Base-by-base conservation (phyloP, 805 yeast species). In the Brettanomyces bruxellensis region DNA sequence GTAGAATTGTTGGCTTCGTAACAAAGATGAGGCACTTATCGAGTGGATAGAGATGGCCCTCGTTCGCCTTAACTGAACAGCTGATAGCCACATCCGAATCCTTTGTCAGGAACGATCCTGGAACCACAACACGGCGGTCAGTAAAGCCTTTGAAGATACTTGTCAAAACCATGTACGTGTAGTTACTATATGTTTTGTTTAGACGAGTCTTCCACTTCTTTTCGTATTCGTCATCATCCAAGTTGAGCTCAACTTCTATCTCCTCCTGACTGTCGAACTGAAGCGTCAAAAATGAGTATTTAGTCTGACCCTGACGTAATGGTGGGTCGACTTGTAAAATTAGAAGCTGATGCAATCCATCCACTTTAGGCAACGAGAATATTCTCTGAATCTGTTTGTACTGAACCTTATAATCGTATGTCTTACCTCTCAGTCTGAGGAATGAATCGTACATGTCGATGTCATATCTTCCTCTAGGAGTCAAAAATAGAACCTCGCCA, bases 401-500 rank as follows among this genome's bases (percentile, higher is more conserved):
- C 63, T 86, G 96, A 49, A 93, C 77, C 68, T 91, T 93, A 73
- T 93, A 95, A 64, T 93, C 99, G 68, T 93, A 93, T 2, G 98
- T 93, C 67, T 91, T 93, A 63, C 99, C 99, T 58, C 99, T 81
- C 45, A 93, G 74, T 61, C 98, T 81, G 66, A 93, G 77, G 44
- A 93, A 85, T 30, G 79, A 77, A 34, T 86, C 81, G 66, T 86
- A 93, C 81, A 93, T 83, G 65, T 91, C 97, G 56, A 93, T 85
- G 64, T 93, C 98, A 64, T 90, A 93, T 66, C 99, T 91, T 53
- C 99, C 99, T 75, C 99, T 83, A 58, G 99, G 99, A 1, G 98
- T 93, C 49, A 93, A 78, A 73, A 93, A 88, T 61, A 91, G 73
- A 4, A 90, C 80, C 57, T 91, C 98, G 44, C 85, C 78, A 68